Evolutionary conservation across 768 basidiomycete genomes (phyloP).

Genomic region (Mycena vitilis): DNA sequence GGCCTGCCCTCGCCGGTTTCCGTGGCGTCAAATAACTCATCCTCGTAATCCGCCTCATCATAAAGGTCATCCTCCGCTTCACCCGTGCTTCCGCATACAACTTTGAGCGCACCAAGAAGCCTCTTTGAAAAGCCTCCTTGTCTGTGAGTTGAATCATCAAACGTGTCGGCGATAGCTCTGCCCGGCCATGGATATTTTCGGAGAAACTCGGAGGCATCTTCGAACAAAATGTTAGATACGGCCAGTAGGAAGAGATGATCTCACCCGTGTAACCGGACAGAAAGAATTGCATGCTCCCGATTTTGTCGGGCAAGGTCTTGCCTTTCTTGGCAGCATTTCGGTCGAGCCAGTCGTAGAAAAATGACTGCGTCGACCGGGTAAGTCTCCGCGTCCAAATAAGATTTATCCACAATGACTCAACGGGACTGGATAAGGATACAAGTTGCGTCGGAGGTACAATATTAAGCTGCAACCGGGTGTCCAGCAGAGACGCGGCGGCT

Average conservation of each 20-base stretch:
- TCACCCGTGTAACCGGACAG: conserved; percentile 84
- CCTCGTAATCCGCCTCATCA: conserved; percentile 81
- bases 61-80: conserved; percentile 70
- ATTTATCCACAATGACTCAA: conserved; percentile 44
- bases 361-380: conserved; percentile 61
- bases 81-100: conserved; percentile 89
- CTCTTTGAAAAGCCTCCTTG: conserved; percentile 77
- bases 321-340: conserved; percentile 85
- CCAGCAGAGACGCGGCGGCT: conserved; percentile 88
- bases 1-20: conserved; percentile 68
- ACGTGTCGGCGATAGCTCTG: conserved; percentile 84
- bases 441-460: conserved; percentile 91
- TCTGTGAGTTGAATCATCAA: conserved; percentile 85
- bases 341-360: conserved; percentile 95
- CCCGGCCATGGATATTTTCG: conserved; percentile 91
- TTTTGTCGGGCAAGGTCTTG: conserved; percentile 86
- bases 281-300: conserved; percentile 92
- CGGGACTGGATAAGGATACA: conserved; percentile 83
- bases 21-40: conserved; percentile 77
- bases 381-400: conserved; percentile 10
- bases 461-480: conserved; percentile 75
- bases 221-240: neutral
- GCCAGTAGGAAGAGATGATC: neutral
- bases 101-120: conserved; percentile 73
- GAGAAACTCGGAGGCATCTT: conserved; percentile 90